phyloP scores from a whole-genome alignment of 495 filamentous ascomycete genomes.

The Penicillium mononematosum region DNA sequence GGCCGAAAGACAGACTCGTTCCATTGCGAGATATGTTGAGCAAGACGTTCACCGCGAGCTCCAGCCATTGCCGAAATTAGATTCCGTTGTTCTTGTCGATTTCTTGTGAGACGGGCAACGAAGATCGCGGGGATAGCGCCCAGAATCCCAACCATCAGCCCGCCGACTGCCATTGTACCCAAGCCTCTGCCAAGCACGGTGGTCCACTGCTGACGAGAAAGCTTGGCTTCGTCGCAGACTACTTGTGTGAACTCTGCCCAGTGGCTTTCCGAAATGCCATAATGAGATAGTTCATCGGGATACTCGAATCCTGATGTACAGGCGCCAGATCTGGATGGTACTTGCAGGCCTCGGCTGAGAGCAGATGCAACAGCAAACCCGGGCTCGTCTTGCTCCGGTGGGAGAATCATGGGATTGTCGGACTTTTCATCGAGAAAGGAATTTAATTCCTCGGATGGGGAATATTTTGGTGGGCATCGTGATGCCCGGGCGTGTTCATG shows the following conservation, averaged over 20 bases:
- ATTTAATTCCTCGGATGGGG: slow-evolving; percentile 4
- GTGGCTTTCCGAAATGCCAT: slow-evolving; percentile 25
- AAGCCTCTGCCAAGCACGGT: slow-evolving; percentile 35
- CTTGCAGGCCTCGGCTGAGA: slow-evolving; percentile 33
- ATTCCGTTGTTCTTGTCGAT: slow-evolving; percentile 31
- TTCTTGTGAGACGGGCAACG: slow-evolving; percentile 19
- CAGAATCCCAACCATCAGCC: slow-evolving; percentile 36
- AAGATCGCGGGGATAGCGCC: slow-evolving; percentile 34
- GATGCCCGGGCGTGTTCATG: not conserved
- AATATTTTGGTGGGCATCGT: slow-evolving; percentile 16
- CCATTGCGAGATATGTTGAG: slow-evolving; percentile 31
- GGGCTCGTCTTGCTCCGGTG: slow-evolving; percentile 16
- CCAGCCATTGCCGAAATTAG: slow-evolving; percentile 25
- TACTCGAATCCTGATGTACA: slow-evolving; percentile 38
- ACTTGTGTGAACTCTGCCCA: slow-evolving; percentile 35
- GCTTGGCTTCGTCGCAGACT: slow-evolving; percentile 31
- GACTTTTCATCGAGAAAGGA: slow-evolving; percentile 9
- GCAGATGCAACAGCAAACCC: slow-evolving; percentile 22
- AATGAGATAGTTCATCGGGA: slow-evolving; percentile 24
- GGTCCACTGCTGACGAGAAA: slow-evolving; percentile 36
- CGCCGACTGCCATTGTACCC: slow-evolving; percentile 34
- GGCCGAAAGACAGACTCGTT: slow-evolving; percentile 37
- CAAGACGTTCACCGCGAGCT: slow-evolving; percentile 12
- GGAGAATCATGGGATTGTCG: slow-evolving; percentile 9
- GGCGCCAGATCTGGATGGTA: slow-evolving; percentile 30